Evolutionary conservation across 1,139 yeast genomes (phyloP), one percentile per base, ranked within the genome.

Genomic region (Pichia cactophila): DNA sequence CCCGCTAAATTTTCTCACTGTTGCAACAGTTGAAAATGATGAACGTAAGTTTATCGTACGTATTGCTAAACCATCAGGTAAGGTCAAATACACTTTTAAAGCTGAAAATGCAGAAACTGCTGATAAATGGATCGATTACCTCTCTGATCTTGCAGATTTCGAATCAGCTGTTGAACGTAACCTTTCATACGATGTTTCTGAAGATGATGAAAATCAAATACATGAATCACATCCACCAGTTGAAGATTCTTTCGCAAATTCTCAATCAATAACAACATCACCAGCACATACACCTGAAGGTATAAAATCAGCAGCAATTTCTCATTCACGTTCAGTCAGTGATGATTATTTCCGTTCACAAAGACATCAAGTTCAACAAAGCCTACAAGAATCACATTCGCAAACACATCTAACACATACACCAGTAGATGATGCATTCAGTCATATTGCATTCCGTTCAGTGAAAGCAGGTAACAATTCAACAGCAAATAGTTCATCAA

Each of bases 51-150:
- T 65, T 39, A 52, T 61, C 26, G 31, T 64, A 28, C 53, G 65
- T 42, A 50, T 61, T 14, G 48, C 49, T 20, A 55, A 54, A 39
- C 49, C 52, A 6, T 50, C 46, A 37, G 41, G 54, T 3, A 65
- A 64, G 43, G 42, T 55, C 9, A 64, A 59, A 42, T 61, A 48
- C 45, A 60, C 65, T 29, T 55, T 62, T 60, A 49, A 64, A 61
- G 50, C 73, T 63, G 51, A 68, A 55, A 64, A 66, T 17, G 61
- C 57, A 11, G 67, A 61, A 33, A 69, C 69, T 40, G 68, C 73
- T 43, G 63, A 63, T 38, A 71, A 70, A 58, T 77, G 81, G 81
- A 61, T 69, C 10, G 66, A 67, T 43, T 77, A 75, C 54, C 55
- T 76, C 39, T 66, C 69, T 42, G 72, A 71, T 39, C 59, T 76